These are phyloP conservation scores for Geranium incanum DNA, from an alignment of 441 rosid species.

Conservation along the genomic window DNA sequence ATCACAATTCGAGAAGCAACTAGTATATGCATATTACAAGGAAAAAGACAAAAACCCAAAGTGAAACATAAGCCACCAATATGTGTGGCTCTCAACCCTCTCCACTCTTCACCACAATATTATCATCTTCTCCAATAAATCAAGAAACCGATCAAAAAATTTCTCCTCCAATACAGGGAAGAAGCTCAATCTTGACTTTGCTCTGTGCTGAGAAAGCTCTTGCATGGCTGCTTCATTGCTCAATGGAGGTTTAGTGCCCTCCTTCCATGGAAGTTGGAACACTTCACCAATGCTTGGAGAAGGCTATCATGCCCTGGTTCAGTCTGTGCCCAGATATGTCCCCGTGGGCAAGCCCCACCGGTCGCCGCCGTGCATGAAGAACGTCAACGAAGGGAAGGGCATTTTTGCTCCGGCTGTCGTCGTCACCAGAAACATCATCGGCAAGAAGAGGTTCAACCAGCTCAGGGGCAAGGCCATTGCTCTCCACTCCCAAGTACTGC, in stretches of 20 bases:
- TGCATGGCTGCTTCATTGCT: slow-evolving; percentile 57
- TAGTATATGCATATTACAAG: too few relatives aligned
- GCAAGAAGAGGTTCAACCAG: slow-evolving; percentile 86
- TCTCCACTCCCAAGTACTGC: slow-evolving; percentile 70
- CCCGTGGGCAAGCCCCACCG: slow-evolving; percentile 42
- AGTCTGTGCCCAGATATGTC: slow-evolving; percentile 33
- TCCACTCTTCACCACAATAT: too few relatives aligned
- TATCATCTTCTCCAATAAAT: too few relatives aligned
- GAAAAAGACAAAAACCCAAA: too few relatives aligned
- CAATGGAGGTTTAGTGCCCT: slow-evolving; percentile 37
- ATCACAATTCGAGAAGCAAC: too few relatives aligned
- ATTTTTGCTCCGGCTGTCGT: slow-evolving; percentile 76
- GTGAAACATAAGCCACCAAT: too few relatives aligned
- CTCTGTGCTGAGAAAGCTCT: not conserved
- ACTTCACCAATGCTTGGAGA: slow-evolving; percentile 40
- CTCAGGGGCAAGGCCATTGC: slow-evolving; percentile 96
- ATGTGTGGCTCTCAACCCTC: too few relatives aligned
- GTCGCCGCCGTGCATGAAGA: slow-evolving; percentile 64
- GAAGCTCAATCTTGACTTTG: too few relatives aligned
- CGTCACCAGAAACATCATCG: slow-evolving; percentile 55
- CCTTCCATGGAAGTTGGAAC: slow-evolving; percentile 53
- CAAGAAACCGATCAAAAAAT: too few relatives aligned
- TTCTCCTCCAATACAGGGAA: too few relatives aligned
- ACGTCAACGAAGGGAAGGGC: slow-evolving; percentile 90
- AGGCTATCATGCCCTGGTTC: slow-evolving; percentile 34